phyloP scores from a whole-genome alignment of 2,329 filamentous ascomycete genomes.

The Aspergillus felis region DNA sequence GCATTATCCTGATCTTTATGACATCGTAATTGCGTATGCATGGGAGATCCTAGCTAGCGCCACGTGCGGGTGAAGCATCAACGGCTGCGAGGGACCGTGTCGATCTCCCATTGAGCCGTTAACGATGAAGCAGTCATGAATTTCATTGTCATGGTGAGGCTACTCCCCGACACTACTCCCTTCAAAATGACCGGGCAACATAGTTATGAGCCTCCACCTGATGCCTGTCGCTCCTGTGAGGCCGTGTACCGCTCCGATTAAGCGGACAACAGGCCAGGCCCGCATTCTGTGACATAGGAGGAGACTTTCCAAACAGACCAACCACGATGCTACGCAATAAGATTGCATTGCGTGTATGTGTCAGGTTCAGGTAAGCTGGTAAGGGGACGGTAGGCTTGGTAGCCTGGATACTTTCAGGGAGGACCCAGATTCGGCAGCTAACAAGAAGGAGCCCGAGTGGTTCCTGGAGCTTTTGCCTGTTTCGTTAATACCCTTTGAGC shows the following conservation, averaged over 20 bases:
- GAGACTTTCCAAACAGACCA: not conserved
- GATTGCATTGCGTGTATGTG: not conserved
- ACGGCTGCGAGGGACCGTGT: conserved; percentile 36
- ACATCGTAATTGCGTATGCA: conserved; percentile 22
- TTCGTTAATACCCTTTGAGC: conserved; percentile 1
- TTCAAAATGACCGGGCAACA: conserved; percentile 11
- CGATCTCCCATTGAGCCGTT: conserved; percentile 35
- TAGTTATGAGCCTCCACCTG: not conserved
- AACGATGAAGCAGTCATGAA: conserved; percentile 17
- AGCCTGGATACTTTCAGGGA: not conserved
- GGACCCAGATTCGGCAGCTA: not conserved
- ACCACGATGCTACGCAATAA: not conserved
- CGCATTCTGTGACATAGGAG: not conserved
- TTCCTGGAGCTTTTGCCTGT: not conserved
- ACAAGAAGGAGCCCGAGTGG: not conserved
- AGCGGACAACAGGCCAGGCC: conserved; percentile 2
- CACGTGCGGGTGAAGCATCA: conserved; percentile 36
- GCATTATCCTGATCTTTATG: conserved; percentile 4
- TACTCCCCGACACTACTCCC: conserved; percentile 18
- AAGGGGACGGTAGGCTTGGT: not conserved
- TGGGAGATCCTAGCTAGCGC: conserved; percentile 36
- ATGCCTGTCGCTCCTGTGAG: not conserved
- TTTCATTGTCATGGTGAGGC: conserved; percentile 15
- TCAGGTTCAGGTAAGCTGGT: not conserved
- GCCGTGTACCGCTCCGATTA: conserved; percentile 1